Percentiles rank a stretch among this genome's conserved stretches.
Conservation (phyloP, 495 filamentous ascomycete genomes). For the Astrothelium subdiscretum region DNA sequence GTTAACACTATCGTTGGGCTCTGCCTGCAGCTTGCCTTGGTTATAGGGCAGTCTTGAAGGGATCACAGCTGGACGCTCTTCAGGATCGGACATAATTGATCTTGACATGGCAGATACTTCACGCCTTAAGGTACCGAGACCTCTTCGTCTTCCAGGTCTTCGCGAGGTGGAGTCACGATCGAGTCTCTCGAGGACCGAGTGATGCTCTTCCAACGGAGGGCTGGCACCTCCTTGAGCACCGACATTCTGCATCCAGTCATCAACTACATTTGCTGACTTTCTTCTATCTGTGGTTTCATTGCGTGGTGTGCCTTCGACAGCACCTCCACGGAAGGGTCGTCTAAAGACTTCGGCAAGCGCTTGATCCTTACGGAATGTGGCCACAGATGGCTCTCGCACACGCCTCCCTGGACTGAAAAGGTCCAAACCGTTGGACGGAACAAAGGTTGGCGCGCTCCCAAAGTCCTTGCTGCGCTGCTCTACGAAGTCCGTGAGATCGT, state of each 20-base stretch:
- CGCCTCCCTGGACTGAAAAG: conserved; percentile 57
- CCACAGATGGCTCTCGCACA: conserved; percentile 68
- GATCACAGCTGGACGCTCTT: conserved; percentile 13
- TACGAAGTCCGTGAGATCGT: conserved; percentile 64
- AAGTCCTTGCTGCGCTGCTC: conserved; percentile 32
- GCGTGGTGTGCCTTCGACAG: conserved; percentile 35
- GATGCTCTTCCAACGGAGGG: conserved; percentile 52
- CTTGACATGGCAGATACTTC: conserved; percentile 2
- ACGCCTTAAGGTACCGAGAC: not conserved
- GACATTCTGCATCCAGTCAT: conserved; percentile 74
- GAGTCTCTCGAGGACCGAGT: conserved; percentile 44
- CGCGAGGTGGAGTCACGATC: conserved; percentile 34
- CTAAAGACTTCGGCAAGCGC: conserved; percentile 91
- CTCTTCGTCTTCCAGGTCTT: not conserved
- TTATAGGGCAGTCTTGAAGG: conserved; percentile 10
- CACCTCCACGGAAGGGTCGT: conserved; percentile 39
- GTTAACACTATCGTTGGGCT: conserved; percentile 23
- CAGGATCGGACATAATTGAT: conserved; percentile 4
- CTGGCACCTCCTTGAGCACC: conserved; percentile 50
- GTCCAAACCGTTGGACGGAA: conserved; percentile 31
- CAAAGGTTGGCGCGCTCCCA: conserved; percentile 23
- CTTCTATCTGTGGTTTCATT: conserved; percentile 37
- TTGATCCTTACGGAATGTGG: conserved; percentile 75
- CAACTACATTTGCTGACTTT: conserved; percentile 63
- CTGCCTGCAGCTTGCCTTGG: conserved; percentile 7